A percentile compares a stretch with the other conserved stretches of the same genome.
Conservation (phyloP, 2,329 filamentous ascomycete genomes). For the Ophiostoma novo-ulmi region DNA sequence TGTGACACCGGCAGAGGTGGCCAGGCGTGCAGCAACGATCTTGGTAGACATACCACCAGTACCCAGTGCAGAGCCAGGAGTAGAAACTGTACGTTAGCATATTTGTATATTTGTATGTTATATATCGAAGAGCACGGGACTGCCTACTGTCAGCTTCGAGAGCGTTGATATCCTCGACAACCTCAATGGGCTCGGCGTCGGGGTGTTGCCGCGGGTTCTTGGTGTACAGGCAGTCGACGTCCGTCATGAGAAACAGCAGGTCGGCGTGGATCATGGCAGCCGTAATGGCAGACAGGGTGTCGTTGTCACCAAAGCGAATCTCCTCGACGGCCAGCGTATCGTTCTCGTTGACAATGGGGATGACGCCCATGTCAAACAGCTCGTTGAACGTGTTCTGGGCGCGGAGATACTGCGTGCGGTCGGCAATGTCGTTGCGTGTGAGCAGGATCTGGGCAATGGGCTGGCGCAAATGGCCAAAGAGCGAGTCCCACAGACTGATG, state of each 20-base stretch:
- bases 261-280: conserved; percentile 97
- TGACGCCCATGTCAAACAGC: conserved; percentile 87
- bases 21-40: conserved; percentile 85
- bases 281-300: conserved; percentile 93
- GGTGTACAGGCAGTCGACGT: conserved; percentile 95
- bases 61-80: conserved; percentile 79
- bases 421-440: conserved; percentile 92
- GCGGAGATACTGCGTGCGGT: conserved; percentile 91
- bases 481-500: conserved; percentile 90
- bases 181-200: conserved; percentile 82
- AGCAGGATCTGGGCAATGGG: conserved; percentile 92
- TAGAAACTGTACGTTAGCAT: conserved; percentile 57
- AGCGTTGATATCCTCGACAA: conserved; percentile 80
- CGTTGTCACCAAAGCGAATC: conserved; percentile 99
- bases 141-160: conserved; percentile 70
- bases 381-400: conserved; percentile 92
- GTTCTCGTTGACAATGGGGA: conserved; percentile 98
- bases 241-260: conserved; percentile 96
- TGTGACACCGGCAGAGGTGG: conserved; percentile 89
- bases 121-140: not conserved
- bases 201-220: conserved; percentile 84
- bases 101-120: not conserved
- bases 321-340: conserved; percentile 94
- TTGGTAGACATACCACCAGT: conserved; percentile 98
- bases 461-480: conserved; percentile 82